phyloP scores from a whole-genome alignment of 2,329 filamentous ascomycete species.

The Colletotrichum viniferum region DNA sequence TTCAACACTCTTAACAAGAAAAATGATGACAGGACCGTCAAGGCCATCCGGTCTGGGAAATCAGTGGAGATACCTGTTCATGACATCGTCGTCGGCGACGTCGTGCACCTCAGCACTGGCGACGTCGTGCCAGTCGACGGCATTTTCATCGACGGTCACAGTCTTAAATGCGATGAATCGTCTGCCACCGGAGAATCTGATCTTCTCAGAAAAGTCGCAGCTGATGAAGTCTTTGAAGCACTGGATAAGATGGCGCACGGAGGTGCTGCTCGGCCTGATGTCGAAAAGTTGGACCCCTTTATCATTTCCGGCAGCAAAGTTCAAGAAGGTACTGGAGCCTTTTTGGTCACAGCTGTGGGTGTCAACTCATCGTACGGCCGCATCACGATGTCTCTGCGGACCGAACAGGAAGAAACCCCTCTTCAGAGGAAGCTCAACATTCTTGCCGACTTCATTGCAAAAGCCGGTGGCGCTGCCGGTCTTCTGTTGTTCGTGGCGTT shows the following conservation, averaged over 20 bases:
- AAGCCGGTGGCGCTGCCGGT: slow-evolving; percentile 63
- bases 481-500: slow-evolving; percentile 78
- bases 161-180: slow-evolving; percentile 72
- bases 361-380: slow-evolving; percentile 60
- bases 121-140: slow-evolving; percentile 72
- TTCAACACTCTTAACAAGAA: slow-evolving; percentile 62
- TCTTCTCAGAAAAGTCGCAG: slow-evolving; percentile 67
- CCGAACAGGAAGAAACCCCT: slow-evolving; percentile 56
- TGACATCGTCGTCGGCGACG: slow-evolving; percentile 69
- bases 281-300: slow-evolving; percentile 57
- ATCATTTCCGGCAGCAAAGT: slow-evolving; percentile 63
- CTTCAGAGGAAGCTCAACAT: slow-evolving; percentile 57
- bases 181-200: slow-evolving; percentile 74
- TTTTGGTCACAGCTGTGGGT: slow-evolving; percentile 58
- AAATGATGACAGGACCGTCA: slow-evolving; percentile 67
- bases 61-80: slow-evolving; percentile 63
- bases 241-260: slow-evolving; percentile 56
- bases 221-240: slow-evolving; percentile 60
- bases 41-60: slow-evolving; percentile 68
- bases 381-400: slow-evolving; percentile 60
- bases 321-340: slow-evolving; percentile 58
- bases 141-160: slow-evolving; percentile 66
- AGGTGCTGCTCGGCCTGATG: slow-evolving; percentile 30
- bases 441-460: slow-evolving; percentile 43
- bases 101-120: slow-evolving; percentile 70